Evolutionary conservation across 192 early-diverging fungal species (phyloP), one percentile per base, ranked within the genome.

Genomic region (Coemansia furcata): DNA sequence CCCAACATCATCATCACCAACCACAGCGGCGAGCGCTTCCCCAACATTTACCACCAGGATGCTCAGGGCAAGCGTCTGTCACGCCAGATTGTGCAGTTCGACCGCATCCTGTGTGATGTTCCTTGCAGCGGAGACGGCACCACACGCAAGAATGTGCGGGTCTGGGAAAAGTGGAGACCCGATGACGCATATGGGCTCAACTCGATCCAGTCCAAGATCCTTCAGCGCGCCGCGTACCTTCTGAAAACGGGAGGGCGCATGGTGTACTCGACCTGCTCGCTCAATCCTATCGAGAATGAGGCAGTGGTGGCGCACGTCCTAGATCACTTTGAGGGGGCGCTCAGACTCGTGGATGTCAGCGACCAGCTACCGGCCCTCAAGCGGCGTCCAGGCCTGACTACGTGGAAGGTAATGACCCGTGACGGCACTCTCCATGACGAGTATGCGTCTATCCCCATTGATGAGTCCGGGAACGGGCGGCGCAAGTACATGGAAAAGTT

Each of bases 91-190:
- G 82, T 96, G 62, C 90, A 93, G 70, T 99, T 99, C 86, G 98
- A 99, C 75, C 89, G 97, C 58, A 94, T 99, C 50, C 86, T 99
- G 39, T 91, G 89, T 62, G 98, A 99, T 80, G 98, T 98, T 14
- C 98, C 98, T 3, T 99, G 98, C 87, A 90, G 92, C 67, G 98
- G 98, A 62, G 98, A 99, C 71, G 98, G 95, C 30, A 99, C 98
- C 2, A 78, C 98, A 36, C 89, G 98, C 71, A 99, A 99, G 81
- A 99, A 99, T 77, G 85, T 87, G 67, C 85, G 85, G 59, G 92
- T 98, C 35, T 99, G 95, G 95, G 88, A 85, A 61, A 88, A 87
- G 58, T 99, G 96, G 96, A 80, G 78, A 6, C 73, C 87, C 61
- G 88, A 85, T 29, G 85, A 86, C 59, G 94, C 90, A 17, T 86